phyloP scores from a whole-genome alignment of 495 filamentous ascomycete species.

The Lasiosphaeriaceae sp. region DNA sequence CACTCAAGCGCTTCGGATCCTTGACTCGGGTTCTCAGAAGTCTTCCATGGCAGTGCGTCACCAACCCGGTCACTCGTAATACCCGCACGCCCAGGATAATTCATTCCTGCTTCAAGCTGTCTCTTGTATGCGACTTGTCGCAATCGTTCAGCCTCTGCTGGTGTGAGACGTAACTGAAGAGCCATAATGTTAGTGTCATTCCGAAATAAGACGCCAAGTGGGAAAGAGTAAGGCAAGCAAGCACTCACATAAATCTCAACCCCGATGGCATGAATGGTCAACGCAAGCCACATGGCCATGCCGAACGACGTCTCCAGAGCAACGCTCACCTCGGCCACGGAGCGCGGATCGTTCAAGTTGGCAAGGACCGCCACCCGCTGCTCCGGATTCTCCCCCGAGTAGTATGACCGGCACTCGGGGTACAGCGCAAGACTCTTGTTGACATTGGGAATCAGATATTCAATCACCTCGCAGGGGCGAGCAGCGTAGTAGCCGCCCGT shows the following conservation, averaged over 20 bases:
- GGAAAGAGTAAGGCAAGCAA: slow-evolving; percentile 22
- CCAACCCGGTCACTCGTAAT: slow-evolving; percentile 43
- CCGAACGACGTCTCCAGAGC: slow-evolving; percentile 40
- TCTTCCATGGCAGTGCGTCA: too few species aligned
- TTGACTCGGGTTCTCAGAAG: too few species aligned
- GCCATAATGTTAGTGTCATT: neutral
- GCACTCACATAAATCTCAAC: slow-evolving; percentile 49
- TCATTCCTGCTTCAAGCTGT: slow-evolving; percentile 48
- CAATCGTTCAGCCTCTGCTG: slow-evolving; percentile 44
- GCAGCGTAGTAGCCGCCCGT: slow-evolving; percentile 29
- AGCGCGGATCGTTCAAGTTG: slow-evolving; percentile 8
- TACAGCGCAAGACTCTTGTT: slow-evolving; percentile 22
- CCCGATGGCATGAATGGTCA: slow-evolving; percentile 44
- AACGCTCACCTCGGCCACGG: slow-evolving; percentile 25
- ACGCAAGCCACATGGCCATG: slow-evolving; percentile 41
- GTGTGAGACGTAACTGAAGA: slow-evolving; percentile 42
- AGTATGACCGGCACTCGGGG: slow-evolving; percentile 34
- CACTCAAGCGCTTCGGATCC: too few species aligned
- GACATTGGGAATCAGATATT: slow-evolving; percentile 18
- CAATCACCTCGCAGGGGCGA: slow-evolving; percentile 39
- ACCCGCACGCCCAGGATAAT: slow-evolving; percentile 44
- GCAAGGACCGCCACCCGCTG: slow-evolving; percentile 31
- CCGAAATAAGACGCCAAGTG: neutral
- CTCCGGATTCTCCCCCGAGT: slow-evolving; percentile 14
- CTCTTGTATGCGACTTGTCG: slow-evolving; percentile 46